Conservation (phyloP, 2,329 filamentous ascomycete genomes). For the Aquanectria penicillioides region DNA sequence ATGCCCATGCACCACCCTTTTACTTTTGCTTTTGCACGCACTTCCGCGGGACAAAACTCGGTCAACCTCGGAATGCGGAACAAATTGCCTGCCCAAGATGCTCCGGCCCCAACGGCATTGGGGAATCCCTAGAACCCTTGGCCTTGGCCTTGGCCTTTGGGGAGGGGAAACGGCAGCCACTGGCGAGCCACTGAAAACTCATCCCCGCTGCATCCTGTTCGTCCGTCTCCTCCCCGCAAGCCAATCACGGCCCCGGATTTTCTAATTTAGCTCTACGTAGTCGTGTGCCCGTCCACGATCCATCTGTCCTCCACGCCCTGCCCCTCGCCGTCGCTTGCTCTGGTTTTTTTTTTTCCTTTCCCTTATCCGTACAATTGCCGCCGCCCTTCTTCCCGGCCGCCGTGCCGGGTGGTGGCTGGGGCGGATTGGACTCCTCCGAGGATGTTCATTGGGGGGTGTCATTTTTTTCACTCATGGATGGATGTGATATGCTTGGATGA, state of each 20-base stretch:
- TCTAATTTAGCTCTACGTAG: conserved; percentile 37
- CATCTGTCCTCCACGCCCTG: too few relatives aligned
- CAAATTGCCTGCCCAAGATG: not conserved
- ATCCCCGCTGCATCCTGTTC: too few relatives aligned
- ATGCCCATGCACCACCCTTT: conserved; percentile 8
- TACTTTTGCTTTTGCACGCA: not conserved
- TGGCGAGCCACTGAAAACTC: too few relatives aligned
- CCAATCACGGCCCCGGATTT: conserved; percentile 43
- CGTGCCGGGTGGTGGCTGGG: not conserved
- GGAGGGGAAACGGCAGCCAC: too few relatives aligned
- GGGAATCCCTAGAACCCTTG: conserved; percentile 12
- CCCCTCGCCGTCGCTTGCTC: not conserved
- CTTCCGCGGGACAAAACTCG: conserved; percentile 29
- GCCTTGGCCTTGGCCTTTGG: too few relatives aligned
- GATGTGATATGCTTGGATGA: too few relatives aligned
- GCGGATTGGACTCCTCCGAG: not conserved
- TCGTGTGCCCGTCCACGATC: conserved; percentile 18
- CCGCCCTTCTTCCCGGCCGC: conserved; percentile 7
- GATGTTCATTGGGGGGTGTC: too few relatives aligned
- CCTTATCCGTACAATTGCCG: not conserved
- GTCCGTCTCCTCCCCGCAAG: too few relatives aligned
- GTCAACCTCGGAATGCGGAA: conserved; percentile 39
- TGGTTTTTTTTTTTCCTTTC: not conserved
- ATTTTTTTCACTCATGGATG: too few relatives aligned
- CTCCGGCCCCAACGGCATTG: conserved; percentile 3